phyloP scores from a whole-genome alignment of 176 grass and related monocot species.

The Musa itinerans region DNA sequence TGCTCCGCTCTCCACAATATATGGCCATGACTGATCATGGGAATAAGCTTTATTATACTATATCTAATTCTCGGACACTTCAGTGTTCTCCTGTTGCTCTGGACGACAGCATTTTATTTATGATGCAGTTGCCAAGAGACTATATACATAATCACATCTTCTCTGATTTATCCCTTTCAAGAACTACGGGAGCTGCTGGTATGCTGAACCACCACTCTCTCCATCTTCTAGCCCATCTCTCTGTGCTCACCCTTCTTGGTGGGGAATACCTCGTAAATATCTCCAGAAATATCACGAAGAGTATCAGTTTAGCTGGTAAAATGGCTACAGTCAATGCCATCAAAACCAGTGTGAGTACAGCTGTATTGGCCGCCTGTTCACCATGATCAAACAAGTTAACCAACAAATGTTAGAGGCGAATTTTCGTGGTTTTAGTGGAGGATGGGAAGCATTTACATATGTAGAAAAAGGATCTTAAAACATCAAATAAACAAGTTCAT shows the following conservation, averaged over 20 bases:
- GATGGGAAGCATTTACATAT: too few species aligned
- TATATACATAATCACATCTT: background rate
- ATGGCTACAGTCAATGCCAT: constrained; percentile 53
- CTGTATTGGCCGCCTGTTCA: constrained; percentile 54
- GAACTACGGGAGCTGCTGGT: constrained; percentile 83
- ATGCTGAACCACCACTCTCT: constrained; percentile 99
- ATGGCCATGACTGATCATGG: background rate
- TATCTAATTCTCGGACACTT: background rate
- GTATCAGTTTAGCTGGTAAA: constrained; percentile 44
- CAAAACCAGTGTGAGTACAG: constrained; percentile 47
- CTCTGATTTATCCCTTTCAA: constrained; percentile 34
- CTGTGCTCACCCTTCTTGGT: constrained; percentile 52
- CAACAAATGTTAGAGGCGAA: background rate
- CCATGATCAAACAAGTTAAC: background rate
- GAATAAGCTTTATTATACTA: background rate
- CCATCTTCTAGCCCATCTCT: constrained; percentile 59
- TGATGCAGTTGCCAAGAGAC: background rate
- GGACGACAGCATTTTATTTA: background rate
- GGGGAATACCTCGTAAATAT: constrained; percentile 67
- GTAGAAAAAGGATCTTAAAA: too few species aligned
- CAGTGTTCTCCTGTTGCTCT: background rate
- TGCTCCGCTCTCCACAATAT: background rate
- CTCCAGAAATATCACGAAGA: constrained; percentile 62
- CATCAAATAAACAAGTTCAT: too few species aligned
- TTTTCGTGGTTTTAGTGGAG: too few species aligned